Percentiles rank a stretch among this genome's conserved stretches.
phyloP scores from a whole-genome alignment of 1,284 basidiomycete species.

The Ganoderma multipileum region DNA sequence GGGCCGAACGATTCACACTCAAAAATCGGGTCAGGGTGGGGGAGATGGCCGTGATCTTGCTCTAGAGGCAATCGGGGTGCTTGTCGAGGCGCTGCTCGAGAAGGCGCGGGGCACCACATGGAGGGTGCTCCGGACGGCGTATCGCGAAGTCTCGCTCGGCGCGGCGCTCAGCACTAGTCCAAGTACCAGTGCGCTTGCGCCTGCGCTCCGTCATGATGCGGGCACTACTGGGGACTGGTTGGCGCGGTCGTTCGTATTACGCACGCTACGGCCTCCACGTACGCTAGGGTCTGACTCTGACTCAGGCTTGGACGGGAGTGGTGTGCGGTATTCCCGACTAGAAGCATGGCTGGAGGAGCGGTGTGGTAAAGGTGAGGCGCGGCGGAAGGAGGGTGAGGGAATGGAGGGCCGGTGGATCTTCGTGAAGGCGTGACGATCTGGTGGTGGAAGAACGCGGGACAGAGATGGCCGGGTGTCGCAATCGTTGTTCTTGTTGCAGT shows the following conservation, averaged over 20 bases:
- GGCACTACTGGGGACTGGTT: constrained; percentile 60
- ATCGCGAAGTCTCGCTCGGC: constrained; percentile 58
- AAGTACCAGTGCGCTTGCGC: constrained; percentile 19
- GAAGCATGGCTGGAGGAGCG: constrained; percentile 61
- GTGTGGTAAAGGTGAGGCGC: constrained; percentile 51
- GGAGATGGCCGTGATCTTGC: constrained; percentile 38
- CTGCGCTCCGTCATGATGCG: constrained; percentile 39
- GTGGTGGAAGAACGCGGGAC: background rate
- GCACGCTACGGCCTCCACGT: background rate
- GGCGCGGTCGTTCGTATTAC: constrained; percentile 51
- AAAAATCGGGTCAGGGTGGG: background rate
- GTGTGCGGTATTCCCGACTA: constrained; percentile 26
- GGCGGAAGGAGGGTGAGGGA: constrained; percentile 55
- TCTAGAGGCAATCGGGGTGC: constrained; percentile 48
- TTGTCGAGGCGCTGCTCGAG: constrained; percentile 54
- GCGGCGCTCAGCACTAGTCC: constrained; percentile 30
- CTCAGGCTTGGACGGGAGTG: background rate
- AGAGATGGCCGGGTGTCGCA: background rate
- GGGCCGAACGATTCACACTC: background rate
- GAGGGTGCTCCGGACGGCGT: constrained; percentile 65
- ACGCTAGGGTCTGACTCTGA: background rate
- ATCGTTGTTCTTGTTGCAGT: background rate
- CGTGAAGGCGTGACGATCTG: constrained; percentile 30
- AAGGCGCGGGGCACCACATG: constrained; percentile 63
- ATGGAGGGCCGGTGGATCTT: constrained; percentile 64